A percentile compares a stretch with the other conserved stretches of the same genome.
phyloP scores from a whole-genome alignment of 495 filamentous ascomycete genomes.

The Aspergillus leporis region DNA sequence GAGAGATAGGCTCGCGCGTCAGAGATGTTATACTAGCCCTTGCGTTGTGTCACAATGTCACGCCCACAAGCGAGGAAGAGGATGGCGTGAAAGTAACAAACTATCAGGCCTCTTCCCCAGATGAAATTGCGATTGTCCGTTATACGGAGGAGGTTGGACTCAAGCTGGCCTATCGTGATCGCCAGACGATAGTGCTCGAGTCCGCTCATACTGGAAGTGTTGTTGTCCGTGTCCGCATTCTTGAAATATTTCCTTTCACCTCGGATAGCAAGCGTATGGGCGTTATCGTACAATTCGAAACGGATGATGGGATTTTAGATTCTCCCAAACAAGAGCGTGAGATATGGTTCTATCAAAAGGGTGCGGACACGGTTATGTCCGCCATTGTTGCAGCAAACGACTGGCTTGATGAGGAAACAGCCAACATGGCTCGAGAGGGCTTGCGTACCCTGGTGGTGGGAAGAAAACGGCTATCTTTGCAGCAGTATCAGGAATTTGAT shows the following conservation, averaged over 20 bases:
- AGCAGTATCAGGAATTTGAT: constrained; percentile 80
- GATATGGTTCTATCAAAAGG: constrained; percentile 99
- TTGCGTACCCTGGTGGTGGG: constrained; percentile 93
- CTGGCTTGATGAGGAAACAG: constrained; percentile 98
- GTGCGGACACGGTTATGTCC: constrained; percentile 96
- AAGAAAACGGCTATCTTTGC: constrained; percentile 70
- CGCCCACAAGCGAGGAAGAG: constrained; percentile 83
- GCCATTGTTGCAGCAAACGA: constrained; percentile 92
- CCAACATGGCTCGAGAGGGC: constrained; percentile 98
- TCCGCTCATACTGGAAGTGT: constrained; percentile 72
- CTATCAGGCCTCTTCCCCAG: constrained; percentile 95
- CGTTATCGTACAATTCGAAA: constrained; percentile 84
- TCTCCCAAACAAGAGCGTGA: constrained; percentile 55
- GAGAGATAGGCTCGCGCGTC: constrained; percentile 92
- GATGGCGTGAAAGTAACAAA: constrained; percentile 74
- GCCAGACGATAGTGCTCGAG: constrained; percentile 78
- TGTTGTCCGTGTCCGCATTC: constrained; percentile 83
- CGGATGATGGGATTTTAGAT: constrained; percentile 38
- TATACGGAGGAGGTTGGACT: constrained; percentile 95
- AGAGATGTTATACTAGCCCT: constrained; percentile 88
- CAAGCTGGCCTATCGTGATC: constrained; percentile 80
- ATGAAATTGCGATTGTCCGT: constrained; percentile 96
- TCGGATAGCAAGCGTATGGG: constrained; percentile 98
- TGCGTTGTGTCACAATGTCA: constrained; percentile 96
- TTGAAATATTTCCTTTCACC: constrained; percentile 97